phyloP scores from a whole-genome alignment of 1,139 yeast genomes.

The Blastobotrys capitulatus region DNA sequence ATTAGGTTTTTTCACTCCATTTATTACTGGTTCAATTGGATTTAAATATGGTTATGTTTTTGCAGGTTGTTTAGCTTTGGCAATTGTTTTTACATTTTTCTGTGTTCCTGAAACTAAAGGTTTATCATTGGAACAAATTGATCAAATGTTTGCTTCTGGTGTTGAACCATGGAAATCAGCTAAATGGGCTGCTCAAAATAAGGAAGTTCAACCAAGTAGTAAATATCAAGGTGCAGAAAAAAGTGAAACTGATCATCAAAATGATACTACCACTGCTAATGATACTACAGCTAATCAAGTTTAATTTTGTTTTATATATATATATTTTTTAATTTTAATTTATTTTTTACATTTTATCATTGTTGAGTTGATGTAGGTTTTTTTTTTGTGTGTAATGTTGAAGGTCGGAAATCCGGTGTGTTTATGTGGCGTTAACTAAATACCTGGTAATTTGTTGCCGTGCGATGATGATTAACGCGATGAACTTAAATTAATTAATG shows the following conservation, averaged over 20 bases:
- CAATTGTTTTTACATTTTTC: slow-evolving; percentile 59
- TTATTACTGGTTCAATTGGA: slow-evolving; percentile 44
- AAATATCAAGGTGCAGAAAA: slow-evolving; percentile 9
- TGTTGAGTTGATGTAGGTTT: no score
- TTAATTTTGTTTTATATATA: no score
- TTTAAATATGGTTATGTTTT: slow-evolving; percentile 71
- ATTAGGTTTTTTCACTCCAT: slow-evolving; percentile 44
- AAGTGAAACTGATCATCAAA: slow-evolving; percentile 8
- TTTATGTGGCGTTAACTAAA: no score
- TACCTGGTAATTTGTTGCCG: no score
- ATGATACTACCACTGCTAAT: not conserved
- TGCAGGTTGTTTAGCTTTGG: slow-evolving; percentile 62
- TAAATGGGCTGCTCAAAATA: slow-evolving; percentile 9
- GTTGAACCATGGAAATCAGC: slow-evolving; percentile 31
- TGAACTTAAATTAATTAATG: no score
- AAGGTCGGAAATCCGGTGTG: no score
- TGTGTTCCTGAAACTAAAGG: slow-evolving; percentile 73
- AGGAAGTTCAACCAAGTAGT: slow-evolving; percentile 9
- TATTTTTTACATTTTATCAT: no score
- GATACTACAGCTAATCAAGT: not conserved
- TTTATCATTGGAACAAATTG: slow-evolving; percentile 67
- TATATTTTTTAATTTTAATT: no score
- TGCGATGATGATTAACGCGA: no score
- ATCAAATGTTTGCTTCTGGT: slow-evolving; percentile 37
- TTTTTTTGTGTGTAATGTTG: no score